Percentiles rank a stretch among this genome's conserved stretches.
These are phyloP conservation scores for Pavlovales sp. DNA, from an alignment of 208 protist genomes.

Conservation along the genomic window DNA sequence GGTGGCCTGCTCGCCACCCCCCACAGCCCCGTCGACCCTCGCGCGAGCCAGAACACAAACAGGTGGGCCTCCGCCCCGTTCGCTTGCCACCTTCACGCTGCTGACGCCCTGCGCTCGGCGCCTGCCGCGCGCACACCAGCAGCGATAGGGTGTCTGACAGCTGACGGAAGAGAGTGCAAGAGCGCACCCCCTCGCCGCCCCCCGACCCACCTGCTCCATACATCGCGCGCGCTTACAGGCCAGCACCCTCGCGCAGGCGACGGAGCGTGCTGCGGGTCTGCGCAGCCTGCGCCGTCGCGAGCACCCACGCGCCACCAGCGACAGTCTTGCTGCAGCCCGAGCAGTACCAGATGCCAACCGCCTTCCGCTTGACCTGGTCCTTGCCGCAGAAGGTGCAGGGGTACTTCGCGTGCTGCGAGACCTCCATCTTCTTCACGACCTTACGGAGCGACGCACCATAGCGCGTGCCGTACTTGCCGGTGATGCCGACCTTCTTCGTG, in stretches of 20 bases:
- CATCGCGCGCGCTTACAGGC: not conserved
- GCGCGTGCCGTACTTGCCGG: slow-evolving; percentile 70
- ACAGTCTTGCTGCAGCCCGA: slow-evolving; percentile 56
- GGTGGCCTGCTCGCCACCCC: no score
- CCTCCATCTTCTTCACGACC: slow-evolving; percentile 66
- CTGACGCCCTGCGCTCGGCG: no score
- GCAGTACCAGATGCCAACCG: slow-evolving; percentile 70
- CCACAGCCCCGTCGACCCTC: no score
- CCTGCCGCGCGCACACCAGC: no score
- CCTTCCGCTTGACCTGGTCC: slow-evolving; percentile 62
- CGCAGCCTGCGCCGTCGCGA: slow-evolving; percentile 31
- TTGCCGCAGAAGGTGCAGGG: slow-evolving; percentile 72
- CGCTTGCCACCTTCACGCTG: no score
- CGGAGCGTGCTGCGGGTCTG: slow-evolving; percentile 26
- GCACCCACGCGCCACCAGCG: slow-evolving; percentile 64
- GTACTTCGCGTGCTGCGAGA: slow-evolving; percentile 62
- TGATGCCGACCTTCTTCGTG: slow-evolving; percentile 73
- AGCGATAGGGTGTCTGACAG: no score
- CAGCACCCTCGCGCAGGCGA: slow-evolving; percentile 26
- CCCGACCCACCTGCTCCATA: no score
- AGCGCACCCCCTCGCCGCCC: no score
- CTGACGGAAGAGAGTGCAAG: no score
- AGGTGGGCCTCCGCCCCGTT: no score
- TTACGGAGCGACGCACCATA: slow-evolving; percentile 71
- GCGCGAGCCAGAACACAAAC: no score